A percentile compares a stretch with the other conserved stretches of the same genome.
These are phyloP conservation scores for Starmerella potacharoeniae DNA, from an alignment of 805 yeast species.

Conservation along the genomic window DNA sequence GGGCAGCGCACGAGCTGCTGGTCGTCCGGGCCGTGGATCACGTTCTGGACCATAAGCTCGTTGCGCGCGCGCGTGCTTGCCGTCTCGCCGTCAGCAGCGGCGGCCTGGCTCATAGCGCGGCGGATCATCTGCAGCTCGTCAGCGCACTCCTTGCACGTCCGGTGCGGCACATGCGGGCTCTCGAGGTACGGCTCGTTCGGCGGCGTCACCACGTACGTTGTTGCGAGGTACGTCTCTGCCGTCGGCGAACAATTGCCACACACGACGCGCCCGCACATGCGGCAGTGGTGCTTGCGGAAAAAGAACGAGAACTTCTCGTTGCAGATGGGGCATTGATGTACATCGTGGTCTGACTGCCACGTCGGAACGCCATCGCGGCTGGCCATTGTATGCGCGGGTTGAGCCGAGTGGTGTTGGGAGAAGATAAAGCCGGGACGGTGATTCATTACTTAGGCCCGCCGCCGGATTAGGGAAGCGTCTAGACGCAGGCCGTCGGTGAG, in stretches of 20 bases:
- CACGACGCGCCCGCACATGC: slow-evolving; percentile 62
- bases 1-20: slow-evolving; percentile 32
- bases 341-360: slow-evolving; percentile 66
- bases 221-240: slow-evolving; percentile 43
- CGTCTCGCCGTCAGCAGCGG: slow-evolving; percentile 5
- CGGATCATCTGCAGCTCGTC: slow-evolving; percentile 46
- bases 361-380: slow-evolving; percentile 28
- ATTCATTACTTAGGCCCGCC: neutral
- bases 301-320: slow-evolving; percentile 42
- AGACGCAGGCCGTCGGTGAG: neutral
- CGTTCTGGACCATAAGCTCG: slow-evolving; percentile 22
- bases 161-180: slow-evolving; percentile 44
- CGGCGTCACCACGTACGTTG: slow-evolving; percentile 46
- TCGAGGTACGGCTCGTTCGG: slow-evolving; percentile 40
- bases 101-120: slow-evolving; percentile 28
- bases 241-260: slow-evolving; percentile 58
- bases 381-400: neutral
- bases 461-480: neutral
- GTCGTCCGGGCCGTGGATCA: slow-evolving; percentile 16
- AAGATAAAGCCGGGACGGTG: neutral
- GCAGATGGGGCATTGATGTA: slow-evolving; percentile 46
- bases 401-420: neutral
- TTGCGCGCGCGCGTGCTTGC: slow-evolving; percentile 2
- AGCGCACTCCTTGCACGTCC: slow-evolving; percentile 67
- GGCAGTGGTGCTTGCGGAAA: slow-evolving; percentile 71